These are phyloP conservation scores for Cyberlindnera americana DNA, from an alignment of 805 yeast genomes.

Conservation along the genomic window DNA sequence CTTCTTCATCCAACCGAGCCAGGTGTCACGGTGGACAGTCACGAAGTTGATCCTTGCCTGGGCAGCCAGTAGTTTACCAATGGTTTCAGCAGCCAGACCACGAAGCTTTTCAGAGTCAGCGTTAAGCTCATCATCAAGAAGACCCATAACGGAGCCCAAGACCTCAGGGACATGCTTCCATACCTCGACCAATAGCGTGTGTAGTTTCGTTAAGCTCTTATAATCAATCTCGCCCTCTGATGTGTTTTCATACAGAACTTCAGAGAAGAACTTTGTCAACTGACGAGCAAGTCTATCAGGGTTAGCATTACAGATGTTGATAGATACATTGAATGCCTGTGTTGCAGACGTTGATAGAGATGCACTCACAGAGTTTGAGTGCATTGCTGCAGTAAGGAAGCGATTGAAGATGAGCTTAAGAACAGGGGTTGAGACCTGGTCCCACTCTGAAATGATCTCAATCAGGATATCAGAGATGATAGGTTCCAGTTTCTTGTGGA, in stretches of 20 bases:
- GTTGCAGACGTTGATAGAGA: slow-evolving; percentile 18
- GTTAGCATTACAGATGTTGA: slow-evolving; percentile 65
- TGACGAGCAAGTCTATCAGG: slow-evolving; percentile 71
- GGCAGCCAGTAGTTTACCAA: slow-evolving; percentile 59
- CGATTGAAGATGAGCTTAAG: slow-evolving; percentile 63
- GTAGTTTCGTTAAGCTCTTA: slow-evolving; percentile 56
- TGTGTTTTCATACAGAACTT: slow-evolving; percentile 52
- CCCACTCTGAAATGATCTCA: slow-evolving; percentile 71
- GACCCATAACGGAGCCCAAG: slow-evolving; percentile 68
- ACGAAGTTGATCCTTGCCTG: slow-evolving; percentile 54
- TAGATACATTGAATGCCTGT: slow-evolving; percentile 62
- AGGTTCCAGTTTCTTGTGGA: slow-evolving; percentile 54
- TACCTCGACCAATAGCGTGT: slow-evolving; percentile 56
- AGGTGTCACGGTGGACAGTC: slow-evolving; percentile 54
- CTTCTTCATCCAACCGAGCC: slow-evolving; percentile 71
- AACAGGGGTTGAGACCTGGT: slow-evolving; percentile 55
- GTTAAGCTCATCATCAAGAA: slow-evolving; percentile 73
- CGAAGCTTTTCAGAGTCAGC: slow-evolving; percentile 67
- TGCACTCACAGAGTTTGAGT: slow-evolving; percentile 16
- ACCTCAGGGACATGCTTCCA: slow-evolving; percentile 81
- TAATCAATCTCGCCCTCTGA: slow-evolving; percentile 24
- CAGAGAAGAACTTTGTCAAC: slow-evolving; percentile 76
- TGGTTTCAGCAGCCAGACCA: slow-evolving; percentile 63
- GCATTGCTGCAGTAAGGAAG: slow-evolving; percentile 37
- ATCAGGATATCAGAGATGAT: slow-evolving; percentile 67